Base-by-base conservation (phyloP, 495 filamentous ascomycete species). In the Tetracladium marchalianum region DNA sequence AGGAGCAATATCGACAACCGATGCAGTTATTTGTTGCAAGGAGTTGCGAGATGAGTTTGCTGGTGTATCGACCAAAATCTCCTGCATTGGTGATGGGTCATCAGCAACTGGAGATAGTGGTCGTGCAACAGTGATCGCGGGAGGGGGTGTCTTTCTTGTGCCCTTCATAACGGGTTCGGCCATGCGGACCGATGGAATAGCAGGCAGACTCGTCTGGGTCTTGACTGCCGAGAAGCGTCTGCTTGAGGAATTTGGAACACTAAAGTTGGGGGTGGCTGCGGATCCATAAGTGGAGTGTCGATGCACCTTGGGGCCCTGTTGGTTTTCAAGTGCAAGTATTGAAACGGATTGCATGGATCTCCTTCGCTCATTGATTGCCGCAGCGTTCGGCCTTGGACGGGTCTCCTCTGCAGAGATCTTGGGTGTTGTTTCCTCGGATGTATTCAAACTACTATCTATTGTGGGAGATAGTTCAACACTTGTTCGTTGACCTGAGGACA, bases 401-500 rank as follows among this genome's bases (percentile, higher is more conserved):
- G 65, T 60, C 33, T 67, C 65, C 16, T 59, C 51, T 4, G 49
- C 50, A 5, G 50, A 65, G 55, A 35, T 62, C 57, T 41, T 57
- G 39, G 37, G 54, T 50, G 46, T 57, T 49, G 31, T 42, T 4
- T 73, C 66, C 12, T 58, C 53, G 11, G 59, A 54, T 13, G 56
- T 61, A 34, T 60, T 58, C 42, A 72, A 70, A 31, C 66, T 69
- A 8, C 67, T 68, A 27, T n/a, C 65, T 58, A 5, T 66, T 59
- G 1, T 72, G 66, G 6, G 75, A 79, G 44, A 56, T 67, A 7
- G 67, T 62, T 7, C 72, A 69, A 1, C 75, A 78, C 4, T 60
- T 0, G 75, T 79, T 24, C 72, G 68, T 38, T 79, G 74, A 19
- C 78, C 76, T 1, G 80, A 76, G 27, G 74, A 76, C 16, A 78